These are phyloP conservation scores for Biancaea sappan DNA, from an alignment of 306 rosid genomes.

Conservation along the genomic window DNA sequence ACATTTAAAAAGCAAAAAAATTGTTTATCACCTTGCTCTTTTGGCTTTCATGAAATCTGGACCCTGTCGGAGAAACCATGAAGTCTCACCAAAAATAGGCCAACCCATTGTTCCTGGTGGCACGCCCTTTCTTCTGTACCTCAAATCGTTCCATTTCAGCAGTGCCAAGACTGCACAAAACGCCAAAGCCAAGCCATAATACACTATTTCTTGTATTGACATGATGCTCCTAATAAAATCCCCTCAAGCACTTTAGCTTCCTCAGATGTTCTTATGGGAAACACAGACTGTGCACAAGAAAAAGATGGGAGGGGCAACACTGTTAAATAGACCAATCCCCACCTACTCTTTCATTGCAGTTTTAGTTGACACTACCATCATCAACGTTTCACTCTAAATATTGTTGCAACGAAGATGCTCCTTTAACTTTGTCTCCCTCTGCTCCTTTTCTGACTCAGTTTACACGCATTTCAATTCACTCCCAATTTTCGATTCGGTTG, in stretches of 20 bases:
- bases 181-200: conserved; percentile 36
- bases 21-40: conserved; percentile 52
- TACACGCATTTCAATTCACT: not conserved
- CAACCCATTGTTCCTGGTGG: conserved; percentile 92
- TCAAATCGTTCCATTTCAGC: conserved; percentile 62
- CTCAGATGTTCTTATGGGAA: conserved; percentile 4
- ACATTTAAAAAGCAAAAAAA: too few relatives aligned
- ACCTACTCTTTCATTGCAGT: conserved; percentile 31
- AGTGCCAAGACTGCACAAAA: conserved; percentile 53
- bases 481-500: not conserved
- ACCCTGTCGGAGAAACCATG: conserved; percentile 65
- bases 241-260: too few relatives aligned
- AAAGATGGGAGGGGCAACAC: conserved; percentile 23
- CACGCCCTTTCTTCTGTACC: conserved; percentile 54
- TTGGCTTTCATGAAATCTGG: conserved; percentile 71
- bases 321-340: conserved; percentile 45
- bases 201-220: conserved; percentile 44
- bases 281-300: conserved; percentile 33
- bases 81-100: conserved; percentile 77
- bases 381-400: too few relatives aligned
- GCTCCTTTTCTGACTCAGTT: not conserved
- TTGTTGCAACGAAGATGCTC: too few relatives aligned
- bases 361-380: not conserved
- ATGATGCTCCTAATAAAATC: conserved; percentile 44
- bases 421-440: too few relatives aligned